Evolutionary conservation across 2,329 filamentous ascomycete species (phyloP).

Genomic region (Trichoderma arundinaceum): DNA sequence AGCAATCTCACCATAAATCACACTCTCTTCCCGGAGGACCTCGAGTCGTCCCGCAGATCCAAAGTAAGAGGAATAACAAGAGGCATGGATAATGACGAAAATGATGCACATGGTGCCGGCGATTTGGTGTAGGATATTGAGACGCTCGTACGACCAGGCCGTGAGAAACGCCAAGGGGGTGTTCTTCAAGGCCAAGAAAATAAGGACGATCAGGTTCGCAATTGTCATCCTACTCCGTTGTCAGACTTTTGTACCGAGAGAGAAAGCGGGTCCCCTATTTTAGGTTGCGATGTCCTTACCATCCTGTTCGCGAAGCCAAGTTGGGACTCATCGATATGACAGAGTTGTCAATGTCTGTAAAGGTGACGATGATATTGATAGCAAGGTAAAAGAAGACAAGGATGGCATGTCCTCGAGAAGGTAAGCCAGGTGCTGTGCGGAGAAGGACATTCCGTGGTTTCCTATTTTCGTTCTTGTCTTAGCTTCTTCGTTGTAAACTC

Average conservation of each 20-base stretch:
- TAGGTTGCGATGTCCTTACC: slow-evolving; percentile 39
- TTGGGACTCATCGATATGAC: slow-evolving; percentile 43
- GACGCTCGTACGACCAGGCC: slow-evolving; percentile 62
- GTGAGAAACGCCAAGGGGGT: slow-evolving; percentile 61
- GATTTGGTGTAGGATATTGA: slow-evolving; percentile 63
- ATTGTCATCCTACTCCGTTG: slow-evolving; percentile 45
- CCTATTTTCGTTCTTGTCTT: slow-evolving; percentile 33
- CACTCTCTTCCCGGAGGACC: slow-evolving; percentile 45
- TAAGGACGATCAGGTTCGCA: slow-evolving; percentile 56
- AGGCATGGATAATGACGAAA: slow-evolving; percentile 53
- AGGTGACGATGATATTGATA: slow-evolving; percentile 44
- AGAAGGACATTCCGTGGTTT: slow-evolving; percentile 40
- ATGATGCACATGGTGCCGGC: slow-evolving; percentile 57
- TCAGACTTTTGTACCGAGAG: slow-evolving; percentile 1
- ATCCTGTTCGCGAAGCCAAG: slow-evolving; percentile 48
- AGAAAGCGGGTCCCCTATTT: background rate
- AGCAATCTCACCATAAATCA: slow-evolving; percentile 57
- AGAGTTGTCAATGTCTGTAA: slow-evolving; percentile 44
- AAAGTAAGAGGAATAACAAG: slow-evolving; percentile 52
- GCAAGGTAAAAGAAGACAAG: slow-evolving; percentile 41
- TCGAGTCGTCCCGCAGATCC: slow-evolving; percentile 37
- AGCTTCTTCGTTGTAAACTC: background rate
- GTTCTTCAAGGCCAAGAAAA: slow-evolving; percentile 63
- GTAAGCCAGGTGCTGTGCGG: slow-evolving; percentile 38
- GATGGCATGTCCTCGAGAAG: slow-evolving; percentile 44